Percentiles rank a stretch among this genome's conserved stretches.
Conservation (phyloP, 352 stramenopile genomes). For the Pythium pyrilobum region DNA sequence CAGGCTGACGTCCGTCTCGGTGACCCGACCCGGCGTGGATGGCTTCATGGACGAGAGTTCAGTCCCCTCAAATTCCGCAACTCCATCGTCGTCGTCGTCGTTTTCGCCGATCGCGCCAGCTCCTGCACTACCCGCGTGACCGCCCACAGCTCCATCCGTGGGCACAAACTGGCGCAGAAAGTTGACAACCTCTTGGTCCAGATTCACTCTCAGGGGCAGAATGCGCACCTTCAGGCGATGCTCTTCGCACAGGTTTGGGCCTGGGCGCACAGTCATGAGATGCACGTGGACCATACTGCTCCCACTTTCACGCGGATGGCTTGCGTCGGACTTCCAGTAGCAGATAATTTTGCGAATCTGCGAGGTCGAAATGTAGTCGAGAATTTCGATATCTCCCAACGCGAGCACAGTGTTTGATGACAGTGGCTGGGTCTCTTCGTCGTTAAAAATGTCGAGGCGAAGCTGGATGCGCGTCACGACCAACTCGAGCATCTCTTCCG, state of each 20-base stretch:
- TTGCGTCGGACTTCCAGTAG: conserved; percentile 86
- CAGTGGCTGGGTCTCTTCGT: conserved; percentile 64
- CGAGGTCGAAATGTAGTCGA: conserved; percentile 88
- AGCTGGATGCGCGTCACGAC: conserved; percentile 75
- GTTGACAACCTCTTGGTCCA: conserved; percentile 84
- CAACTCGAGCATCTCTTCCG: conserved; percentile 87
- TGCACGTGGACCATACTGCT: conserved; percentile 80
- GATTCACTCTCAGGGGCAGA: conserved; percentile 74
- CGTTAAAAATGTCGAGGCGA: conserved; percentile 80
- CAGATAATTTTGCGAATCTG: conserved; percentile 89
- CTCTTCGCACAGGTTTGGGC: conserved; percentile 75
- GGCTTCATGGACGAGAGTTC: conserved; percentile 42
- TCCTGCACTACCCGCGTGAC: background rate
- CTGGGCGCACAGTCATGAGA: conserved; percentile 73
- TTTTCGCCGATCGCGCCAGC: conserved; percentile 1
- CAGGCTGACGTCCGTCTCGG: conserved; percentile 42
- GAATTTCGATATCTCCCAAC: conserved; percentile 74
- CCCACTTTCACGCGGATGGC: conserved; percentile 75
- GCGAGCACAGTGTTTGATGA: conserved; percentile 72
- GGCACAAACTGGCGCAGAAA: conserved; percentile 85
- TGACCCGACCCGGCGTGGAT: conserved; percentile 12
- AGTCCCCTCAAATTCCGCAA: conserved; percentile 27
- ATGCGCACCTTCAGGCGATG: conserved; percentile 74
- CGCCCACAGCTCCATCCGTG: conserved; percentile 1
- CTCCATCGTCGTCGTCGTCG: conserved; percentile 24